Evolutionary conservation across 176 grass and related monocot species (phyloP).

Genomic region (Oryza nivara): DNA sequence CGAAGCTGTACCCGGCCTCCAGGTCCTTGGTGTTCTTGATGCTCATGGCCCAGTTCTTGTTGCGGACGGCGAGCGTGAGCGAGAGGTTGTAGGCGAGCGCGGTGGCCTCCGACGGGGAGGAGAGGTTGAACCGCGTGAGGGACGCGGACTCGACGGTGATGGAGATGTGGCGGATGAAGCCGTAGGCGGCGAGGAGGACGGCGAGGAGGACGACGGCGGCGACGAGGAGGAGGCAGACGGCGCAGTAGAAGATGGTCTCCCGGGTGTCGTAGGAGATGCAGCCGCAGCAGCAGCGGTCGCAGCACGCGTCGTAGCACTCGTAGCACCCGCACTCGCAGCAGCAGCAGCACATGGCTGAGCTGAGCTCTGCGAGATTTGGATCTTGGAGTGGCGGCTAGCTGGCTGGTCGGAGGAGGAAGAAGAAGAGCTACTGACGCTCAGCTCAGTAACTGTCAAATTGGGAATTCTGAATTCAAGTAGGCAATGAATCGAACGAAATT

Average conservation of each 20-base stretch:
- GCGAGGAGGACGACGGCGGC: slow-evolving; percentile 4
- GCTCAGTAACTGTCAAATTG: too few species aligned
- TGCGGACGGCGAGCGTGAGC: slow-evolving; percentile 33
- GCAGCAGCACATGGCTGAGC: slow-evolving; percentile 25
- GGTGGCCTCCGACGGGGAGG: not conserved
- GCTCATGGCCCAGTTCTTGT: slow-evolving; percentile 40
- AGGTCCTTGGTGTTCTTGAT: slow-evolving; percentile 22
- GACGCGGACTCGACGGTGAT: slow-evolving; percentile 40
- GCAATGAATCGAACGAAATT: not conserved
- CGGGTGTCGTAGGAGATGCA: slow-evolving; percentile 11
- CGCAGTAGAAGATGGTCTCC: not conserved
- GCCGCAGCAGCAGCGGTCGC: not conserved
- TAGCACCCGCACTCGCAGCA: slow-evolving; percentile 10
- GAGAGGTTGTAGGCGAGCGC: slow-evolving; percentile 39
- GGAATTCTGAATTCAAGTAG: not conserved
- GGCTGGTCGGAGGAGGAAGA: not conserved
- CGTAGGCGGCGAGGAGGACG: slow-evolving; percentile 26
- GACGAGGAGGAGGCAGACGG: rapidly evolving
- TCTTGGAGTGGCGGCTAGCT: not conserved
- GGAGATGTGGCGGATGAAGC: slow-evolving; percentile 8
- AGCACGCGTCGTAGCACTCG: not conserved
- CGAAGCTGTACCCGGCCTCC: slow-evolving; percentile 26
- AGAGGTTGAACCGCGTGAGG: slow-evolving; percentile 48
- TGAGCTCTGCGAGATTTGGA: not conserved
- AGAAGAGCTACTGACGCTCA: not conserved